phyloP scores from a whole-genome alignment of 1,284 basidiomycete genomes.

The Apiotrichum montevideense region DNA sequence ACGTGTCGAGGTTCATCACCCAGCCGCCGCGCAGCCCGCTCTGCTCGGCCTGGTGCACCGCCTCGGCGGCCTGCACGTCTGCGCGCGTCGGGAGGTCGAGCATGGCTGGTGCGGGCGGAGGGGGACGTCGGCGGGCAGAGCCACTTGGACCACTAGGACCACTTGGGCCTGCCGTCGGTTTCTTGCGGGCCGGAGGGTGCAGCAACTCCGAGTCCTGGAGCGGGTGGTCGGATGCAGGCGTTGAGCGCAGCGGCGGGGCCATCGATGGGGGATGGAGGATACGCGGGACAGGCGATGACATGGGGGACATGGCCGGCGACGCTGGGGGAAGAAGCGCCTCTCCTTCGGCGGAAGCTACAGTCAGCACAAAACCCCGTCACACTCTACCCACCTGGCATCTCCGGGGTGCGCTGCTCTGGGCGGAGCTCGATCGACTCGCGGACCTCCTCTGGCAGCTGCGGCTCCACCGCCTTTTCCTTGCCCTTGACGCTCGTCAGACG shows the following conservation, averaged over 20 bases:
- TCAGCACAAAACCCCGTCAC: slow-evolving; percentile 21
- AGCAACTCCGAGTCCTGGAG: slow-evolving; percentile 32
- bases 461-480: slow-evolving; percentile 19
- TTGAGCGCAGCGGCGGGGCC: slow-evolving; percentile 8
- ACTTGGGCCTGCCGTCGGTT: no score
- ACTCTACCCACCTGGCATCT: slow-evolving; percentile 19
- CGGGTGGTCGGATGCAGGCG: slow-evolving; percentile 29
- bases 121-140: slow-evolving; percentile 8
- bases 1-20: slow-evolving; percentile 45
- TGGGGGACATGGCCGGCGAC: slow-evolving; percentile 24
- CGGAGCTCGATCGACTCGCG: slow-evolving; percentile 8
- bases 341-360: slow-evolving; percentile 36
- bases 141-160: not conserved
- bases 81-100: slow-evolving; percentile 47
- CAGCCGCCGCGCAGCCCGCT: slow-evolving; percentile 46
- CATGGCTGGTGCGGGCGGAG: slow-evolving; percentile 30
- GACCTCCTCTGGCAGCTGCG: not conserved
- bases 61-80: slow-evolving; percentile 47
- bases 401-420: slow-evolving; percentile 28
- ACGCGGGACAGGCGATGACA: slow-evolving; percentile 20
- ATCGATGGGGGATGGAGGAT: slow-evolving; percentile 12
- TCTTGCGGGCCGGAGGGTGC: slow-evolving; percentile 26
- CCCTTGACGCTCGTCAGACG: slow-evolving; percentile 29
- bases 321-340: slow-evolving; percentile 38
- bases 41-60: slow-evolving; percentile 43